phyloP scores from a whole-genome alignment of 1,139 yeast species.

The Diutina pseudorugosa region DNA sequence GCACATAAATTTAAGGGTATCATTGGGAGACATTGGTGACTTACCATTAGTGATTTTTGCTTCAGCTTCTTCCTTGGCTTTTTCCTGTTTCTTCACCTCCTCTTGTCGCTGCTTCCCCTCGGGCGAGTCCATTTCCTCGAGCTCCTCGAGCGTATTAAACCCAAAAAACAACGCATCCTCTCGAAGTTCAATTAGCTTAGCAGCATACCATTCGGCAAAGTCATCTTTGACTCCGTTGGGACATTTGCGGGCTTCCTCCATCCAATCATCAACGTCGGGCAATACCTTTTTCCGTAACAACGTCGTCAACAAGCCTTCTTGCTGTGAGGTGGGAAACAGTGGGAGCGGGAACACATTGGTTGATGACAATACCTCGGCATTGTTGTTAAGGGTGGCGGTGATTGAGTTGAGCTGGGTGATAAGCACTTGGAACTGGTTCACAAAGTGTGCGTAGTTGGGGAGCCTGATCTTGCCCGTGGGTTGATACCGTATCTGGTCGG shows the following conservation, averaged over 20 bases:
- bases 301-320: constrained; percentile 72
- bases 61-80: constrained; percentile 18
- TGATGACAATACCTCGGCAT: constrained; percentile 43
- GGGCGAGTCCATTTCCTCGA: constrained; percentile 23
- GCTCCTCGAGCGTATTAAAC: constrained; percentile 39
- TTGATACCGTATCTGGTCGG: constrained; percentile 30
- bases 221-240: constrained; percentile 37
- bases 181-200: constrained; percentile 36
- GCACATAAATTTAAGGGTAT: constrained; percentile 29
- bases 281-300: constrained; percentile 73
- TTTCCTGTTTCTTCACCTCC: constrained; percentile 16
- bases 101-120: constrained; percentile 26
- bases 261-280: constrained; percentile 89
- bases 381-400: constrained; percentile 51
- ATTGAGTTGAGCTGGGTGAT: constrained; percentile 72
- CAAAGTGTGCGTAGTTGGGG: background rate
- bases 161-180: constrained; percentile 55
- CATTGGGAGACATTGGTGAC: constrained; percentile 23
- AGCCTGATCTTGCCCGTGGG: background rate
- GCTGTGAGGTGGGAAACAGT: constrained; percentile 72
- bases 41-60: constrained; percentile 20
- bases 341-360: constrained; percentile 80
- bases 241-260: constrained; percentile 36
- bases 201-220: constrained; percentile 51
- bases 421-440: constrained; percentile 68